Base-by-base conservation (phyloP, 331 rosid genomes). In the Acacia pycnantha region DNA sequence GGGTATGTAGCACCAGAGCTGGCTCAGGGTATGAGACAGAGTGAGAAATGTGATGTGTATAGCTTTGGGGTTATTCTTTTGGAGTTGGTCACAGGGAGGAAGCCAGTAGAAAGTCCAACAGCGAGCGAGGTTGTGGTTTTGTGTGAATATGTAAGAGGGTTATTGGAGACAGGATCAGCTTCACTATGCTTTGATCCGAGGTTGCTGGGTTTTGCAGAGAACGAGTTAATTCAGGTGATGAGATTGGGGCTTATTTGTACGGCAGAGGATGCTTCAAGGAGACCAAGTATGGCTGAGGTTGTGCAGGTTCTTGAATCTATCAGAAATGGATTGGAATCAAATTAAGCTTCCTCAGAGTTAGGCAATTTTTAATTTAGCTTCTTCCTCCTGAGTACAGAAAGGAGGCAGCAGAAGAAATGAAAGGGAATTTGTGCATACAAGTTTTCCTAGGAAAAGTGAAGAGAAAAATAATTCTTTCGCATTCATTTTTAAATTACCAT, bases 271-370 rank as follows among this genome's bases (percentile, higher is more conserved):
- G 94, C 99, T 82, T 85, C 86, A 27, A 96, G 94, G 85, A 89
- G 98, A 84, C 98, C 98, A 48, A 96, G 97, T 90, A 96, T 96
- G 99, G 95, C 95, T 16, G 97, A 96, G 90, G 97, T 92, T 81
- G 94, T 94, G 81, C 99, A 96, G 87, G 94, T 96, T 86, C 99
- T 96, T 15, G 97, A 96, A 85, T 96, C 99, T 65, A 92, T 96
- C 76, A 86, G 97, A 91, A 94, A 92, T 79, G 98, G 98, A 62
- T 79, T 88, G 82, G 98, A 86, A 73, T 86, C 82, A 62, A 84
- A 90, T 82, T 87, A 79, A 78, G 37, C 11, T 64, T 64, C 70
- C 21, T 29, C 69, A 27, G 37, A 29, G 16, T 62, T 62, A 14
- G 69, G 21, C 29, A 26, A 27, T 61, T 53, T n/a, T 50, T 70